Base-by-base conservation (phyloP, 2,329 filamentous ascomycete genomes). In the Neopestalotiopsis clavispora region DNA sequence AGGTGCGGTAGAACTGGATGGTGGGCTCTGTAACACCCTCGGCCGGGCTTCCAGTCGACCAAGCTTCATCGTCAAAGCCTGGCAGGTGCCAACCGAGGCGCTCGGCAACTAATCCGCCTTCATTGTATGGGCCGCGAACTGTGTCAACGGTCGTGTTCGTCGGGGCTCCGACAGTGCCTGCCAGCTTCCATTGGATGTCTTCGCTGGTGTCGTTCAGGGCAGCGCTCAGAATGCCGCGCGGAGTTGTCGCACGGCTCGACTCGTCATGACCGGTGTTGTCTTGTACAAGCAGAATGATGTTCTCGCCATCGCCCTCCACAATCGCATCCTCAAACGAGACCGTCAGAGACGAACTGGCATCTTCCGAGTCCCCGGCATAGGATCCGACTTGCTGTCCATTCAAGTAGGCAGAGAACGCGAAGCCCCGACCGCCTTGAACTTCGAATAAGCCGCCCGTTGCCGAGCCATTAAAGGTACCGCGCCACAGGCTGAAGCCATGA, bases 211-310 rank as follows among this genome's bases (percentile, higher is more conserved):
- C 80, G 34, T 74, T 69, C 34, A 93, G 82, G 1, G 76, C 76
- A 80, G 90, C 92, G 79, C 89, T 81, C 20, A 92, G 76, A 70
- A 94, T 88, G 38, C 87, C 91, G 57, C 86, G 87, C 0, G 85
- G 91, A 6, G 80, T 76, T 32, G 91, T 89, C 2, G 76, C 74
- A 1, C 90, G 90, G 0, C 90, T 86, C 2, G 81, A 81, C 83
- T 92, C 88, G 69, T 94, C 87, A 0, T 93, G 82, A 0, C 92
- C 92, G 80, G 90, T 93, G 77, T 91, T 91, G 78, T 95, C 93
- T 20, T 52, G 45, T 14, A 95, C 82, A 0, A 94, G 45, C 45
- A 52, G 17, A 20, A 52, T 20, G 45, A 52, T 20, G 6, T 52
- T 52, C n/a, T 52, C 45, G 14, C 45, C 17, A n/a, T 52, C 45